Conservation (phyloP, 2,329 filamentous ascomycete genomes). For the Aspergillus fumigatus region DNA sequence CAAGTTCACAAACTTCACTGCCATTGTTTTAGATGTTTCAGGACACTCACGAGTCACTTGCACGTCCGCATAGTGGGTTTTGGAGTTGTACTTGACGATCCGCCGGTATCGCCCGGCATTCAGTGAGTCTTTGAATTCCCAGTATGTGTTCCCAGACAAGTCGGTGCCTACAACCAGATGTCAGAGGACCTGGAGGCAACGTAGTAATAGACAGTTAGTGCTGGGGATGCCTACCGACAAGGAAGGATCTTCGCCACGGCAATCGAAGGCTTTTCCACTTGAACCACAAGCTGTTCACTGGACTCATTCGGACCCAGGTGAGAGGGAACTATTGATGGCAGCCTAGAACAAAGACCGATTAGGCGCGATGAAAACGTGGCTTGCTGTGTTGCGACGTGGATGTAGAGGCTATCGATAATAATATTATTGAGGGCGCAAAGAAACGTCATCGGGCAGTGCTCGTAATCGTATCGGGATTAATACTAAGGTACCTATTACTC, state of each 20-base stretch:
- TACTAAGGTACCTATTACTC: too few species aligned
- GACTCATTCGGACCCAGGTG: slow-evolving; percentile 29
- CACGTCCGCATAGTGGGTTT: slow-evolving; percentile 55
- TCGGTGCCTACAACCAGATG: slow-evolving; percentile 48
- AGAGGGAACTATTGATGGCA: background rate
- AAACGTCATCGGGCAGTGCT: slow-evolving; percentile 24
- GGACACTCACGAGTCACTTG: slow-evolving; percentile 51
- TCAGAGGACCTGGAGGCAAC: slow-evolving; percentile 9
- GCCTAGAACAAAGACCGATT: background rate
- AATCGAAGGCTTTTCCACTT: slow-evolving; percentile 60
- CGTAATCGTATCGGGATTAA: background rate
- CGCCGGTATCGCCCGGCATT: slow-evolving; percentile 52
- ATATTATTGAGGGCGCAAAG: slow-evolving; percentile 5
- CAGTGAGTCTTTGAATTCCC: slow-evolving; percentile 59
- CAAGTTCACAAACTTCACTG: slow-evolving; percentile 5
- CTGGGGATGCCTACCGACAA: slow-evolving; percentile 46
- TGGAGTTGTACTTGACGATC: slow-evolving; percentile 53
- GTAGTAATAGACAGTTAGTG: background rate
- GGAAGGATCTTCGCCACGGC: slow-evolving; percentile 58
- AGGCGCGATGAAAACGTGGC: background rate
- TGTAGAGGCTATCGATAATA: background rate
- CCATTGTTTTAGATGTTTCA: background rate
- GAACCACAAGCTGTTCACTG: slow-evolving; percentile 51
- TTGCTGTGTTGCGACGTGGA: background rate
- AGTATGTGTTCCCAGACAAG: slow-evolving; percentile 61